These are phyloP conservation scores for Flueggea neowawraea DNA, from an alignment of 441 rosid species.

Conservation along the genomic window DNA sequence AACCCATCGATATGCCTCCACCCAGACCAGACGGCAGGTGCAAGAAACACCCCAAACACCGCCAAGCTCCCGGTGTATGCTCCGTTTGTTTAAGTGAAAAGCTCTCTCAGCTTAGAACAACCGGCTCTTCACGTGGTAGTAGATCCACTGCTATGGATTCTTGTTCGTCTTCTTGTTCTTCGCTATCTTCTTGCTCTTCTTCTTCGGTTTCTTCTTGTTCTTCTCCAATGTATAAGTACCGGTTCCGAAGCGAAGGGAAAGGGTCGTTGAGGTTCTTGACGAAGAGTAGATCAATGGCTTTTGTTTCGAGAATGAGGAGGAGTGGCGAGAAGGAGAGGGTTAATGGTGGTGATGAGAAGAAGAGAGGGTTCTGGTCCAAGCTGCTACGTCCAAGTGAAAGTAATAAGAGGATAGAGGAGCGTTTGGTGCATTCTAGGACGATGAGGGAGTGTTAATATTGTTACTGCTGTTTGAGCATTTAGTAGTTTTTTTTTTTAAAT, in stretches of 20 bases:
- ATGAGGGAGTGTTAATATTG: constrained; percentile 13
- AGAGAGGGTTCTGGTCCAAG: constrained; percentile 40
- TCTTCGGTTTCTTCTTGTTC: constrained; percentile 47
- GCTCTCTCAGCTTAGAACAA: constrained; percentile 43
- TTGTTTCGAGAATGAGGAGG: constrained; percentile 16
- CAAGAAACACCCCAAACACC: constrained; percentile 71
- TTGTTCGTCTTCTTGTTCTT: constrained; percentile 30
- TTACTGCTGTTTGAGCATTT: background rate
- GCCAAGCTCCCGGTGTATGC: too few species aligned
- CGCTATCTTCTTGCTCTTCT: constrained; percentile 29
- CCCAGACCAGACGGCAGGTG: constrained; percentile 16
- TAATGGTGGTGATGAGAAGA: constrained; percentile 17
- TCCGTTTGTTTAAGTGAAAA: constrained; percentile 57
- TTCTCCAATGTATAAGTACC: constrained; percentile 41
- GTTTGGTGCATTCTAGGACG: constrained; percentile 28
- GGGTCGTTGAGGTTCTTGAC: constrained; percentile 15
- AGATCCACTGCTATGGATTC: constrained; percentile 4
- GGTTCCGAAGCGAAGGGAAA: constrained; percentile 22
- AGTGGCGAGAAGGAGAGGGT: constrained; percentile 11
- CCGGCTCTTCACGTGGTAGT: background rate
- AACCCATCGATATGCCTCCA: background rate
- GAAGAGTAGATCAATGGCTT: constrained; percentile 46
- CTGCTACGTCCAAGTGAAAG: constrained; percentile 19
- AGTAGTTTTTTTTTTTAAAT: background rate
- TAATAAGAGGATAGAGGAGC: constrained; percentile 16